phyloP scores from a whole-genome alignment of 2,329 filamentous ascomycete species.

The Cytospora leucostoma region DNA sequence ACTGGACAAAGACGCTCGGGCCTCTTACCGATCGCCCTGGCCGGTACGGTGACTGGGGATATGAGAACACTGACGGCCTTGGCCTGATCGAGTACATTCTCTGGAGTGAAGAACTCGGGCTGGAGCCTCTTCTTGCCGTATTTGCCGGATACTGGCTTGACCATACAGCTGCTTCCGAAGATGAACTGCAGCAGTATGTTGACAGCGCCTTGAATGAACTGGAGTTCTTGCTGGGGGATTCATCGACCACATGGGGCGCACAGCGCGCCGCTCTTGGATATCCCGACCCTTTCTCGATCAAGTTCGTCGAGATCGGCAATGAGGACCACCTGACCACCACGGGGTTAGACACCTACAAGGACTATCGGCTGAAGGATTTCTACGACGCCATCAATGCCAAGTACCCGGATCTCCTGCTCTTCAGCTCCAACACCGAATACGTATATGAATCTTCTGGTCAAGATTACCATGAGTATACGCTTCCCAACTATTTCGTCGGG shows the following conservation, averaged over 20 bases:
- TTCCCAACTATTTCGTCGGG: constrained; percentile 37
- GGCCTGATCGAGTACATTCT: constrained; percentile 53
- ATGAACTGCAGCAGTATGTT: constrained; percentile 47
- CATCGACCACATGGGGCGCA: constrained; percentile 47
- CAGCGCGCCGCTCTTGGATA: constrained; percentile 52
- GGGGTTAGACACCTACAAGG: constrained; percentile 39
- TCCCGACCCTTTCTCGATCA: constrained; percentile 50
- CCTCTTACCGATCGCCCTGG: constrained; percentile 39
- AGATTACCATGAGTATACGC: constrained; percentile 40
- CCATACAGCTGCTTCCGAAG: constrained; percentile 42
- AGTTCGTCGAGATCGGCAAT: constrained; percentile 56
- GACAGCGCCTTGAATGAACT: constrained; percentile 52
- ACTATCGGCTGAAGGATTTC: constrained; percentile 48
- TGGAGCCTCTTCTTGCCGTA: constrained; percentile 42
- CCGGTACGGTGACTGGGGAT: constrained; percentile 45
- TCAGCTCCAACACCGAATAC: constrained; percentile 22
- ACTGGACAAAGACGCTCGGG: constrained; percentile 44
- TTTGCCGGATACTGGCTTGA: constrained; percentile 49
- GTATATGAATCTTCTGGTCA: constrained; percentile 33
- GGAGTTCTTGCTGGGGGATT: constrained; percentile 51
- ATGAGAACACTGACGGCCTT: constrained; percentile 48
- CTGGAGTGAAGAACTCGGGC: constrained; percentile 22
- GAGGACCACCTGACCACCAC: constrained; percentile 49
- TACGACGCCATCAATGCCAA: constrained; percentile 37
- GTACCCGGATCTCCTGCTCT: constrained; percentile 25